Conservation (phyloP, 495 filamentous ascomycete genomes). For the Neurospora sp. region DNA sequence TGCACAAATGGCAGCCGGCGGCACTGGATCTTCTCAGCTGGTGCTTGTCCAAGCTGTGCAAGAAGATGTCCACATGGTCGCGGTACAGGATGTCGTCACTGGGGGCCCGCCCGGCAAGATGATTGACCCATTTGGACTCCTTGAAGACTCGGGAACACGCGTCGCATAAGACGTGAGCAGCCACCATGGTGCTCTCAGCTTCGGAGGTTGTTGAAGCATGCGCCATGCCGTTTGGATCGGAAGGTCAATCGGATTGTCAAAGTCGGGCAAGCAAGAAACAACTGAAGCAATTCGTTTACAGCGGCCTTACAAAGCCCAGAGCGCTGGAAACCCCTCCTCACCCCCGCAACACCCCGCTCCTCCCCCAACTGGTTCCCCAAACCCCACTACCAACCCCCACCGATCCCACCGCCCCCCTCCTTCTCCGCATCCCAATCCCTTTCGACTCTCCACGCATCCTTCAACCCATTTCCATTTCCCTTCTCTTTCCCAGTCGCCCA, state of each 20-base stretch:
- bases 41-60: background rate
- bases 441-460: constrained; percentile 28
- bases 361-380: background rate
- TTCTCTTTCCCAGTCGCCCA: background rate
- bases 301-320: background rate
- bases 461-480: constrained; percentile 8
- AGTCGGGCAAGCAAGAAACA: background rate
- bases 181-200: background rate
- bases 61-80: background rate
- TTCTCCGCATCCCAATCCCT: constrained; percentile 25
- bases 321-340: background rate
- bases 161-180: background rate
- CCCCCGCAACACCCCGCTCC: background rate
- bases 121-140: background rate
- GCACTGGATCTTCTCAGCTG: background rate
- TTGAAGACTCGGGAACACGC: background rate
- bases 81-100: background rate
- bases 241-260: background rate
- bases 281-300: no score
- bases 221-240: background rate
- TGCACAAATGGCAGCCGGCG: background rate
- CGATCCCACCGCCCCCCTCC: constrained; percentile 6
- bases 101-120: background rate
- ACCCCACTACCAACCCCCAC: background rate
- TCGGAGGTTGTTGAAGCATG: background rate